These are phyloP conservation scores for Starmerella floricola DNA, from an alignment of 805 yeast genomes.

Conservation along the genomic window DNA sequence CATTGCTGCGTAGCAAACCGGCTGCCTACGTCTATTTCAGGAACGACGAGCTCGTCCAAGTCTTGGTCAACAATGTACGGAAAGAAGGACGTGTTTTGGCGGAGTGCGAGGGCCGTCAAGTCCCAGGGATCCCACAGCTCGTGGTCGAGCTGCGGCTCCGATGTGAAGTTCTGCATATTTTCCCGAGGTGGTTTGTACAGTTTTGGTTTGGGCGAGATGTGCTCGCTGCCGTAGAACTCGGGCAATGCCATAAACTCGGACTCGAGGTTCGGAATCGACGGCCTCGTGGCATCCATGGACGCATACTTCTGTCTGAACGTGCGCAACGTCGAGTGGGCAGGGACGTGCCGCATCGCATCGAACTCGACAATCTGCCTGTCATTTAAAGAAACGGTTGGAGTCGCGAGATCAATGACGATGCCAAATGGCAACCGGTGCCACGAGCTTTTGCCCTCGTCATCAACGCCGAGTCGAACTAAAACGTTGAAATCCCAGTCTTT, in stretches of 20 bases:
- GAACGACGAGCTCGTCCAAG: conserved; percentile 11
- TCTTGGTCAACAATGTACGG: conserved; percentile 8
- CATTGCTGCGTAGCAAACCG: conserved; percentile 4
- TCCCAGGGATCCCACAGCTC: conserved; percentile 6
- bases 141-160: not conserved
- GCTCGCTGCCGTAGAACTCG: conserved; percentile 7
- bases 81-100: not conserved
- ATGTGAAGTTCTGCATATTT: not conserved
- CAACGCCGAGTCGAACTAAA: conserved; percentile 8
- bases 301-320: not conserved
- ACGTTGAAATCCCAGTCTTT: not conserved
- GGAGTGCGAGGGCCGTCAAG: conserved; percentile 3
- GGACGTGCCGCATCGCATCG: conserved; percentile 1
- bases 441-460: conserved; percentile 1
- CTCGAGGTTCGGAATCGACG: conserved; percentile 2
- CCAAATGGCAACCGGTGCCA: conserved; percentile 9
- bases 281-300: too few relatives aligned
- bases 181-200: not conserved
- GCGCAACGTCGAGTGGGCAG: not conserved
- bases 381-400: too few relatives aligned
- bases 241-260: conserved; percentile 7
- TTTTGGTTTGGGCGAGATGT: not conserved
- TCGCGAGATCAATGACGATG: conserved; percentile 5
- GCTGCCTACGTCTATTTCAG: conserved; percentile 9
- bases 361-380: not conserved